These are phyloP conservation scores for Phytophthora ramorum DNA, from an alignment of 352 stramenopile species.

Conservation along the genomic window DNA sequence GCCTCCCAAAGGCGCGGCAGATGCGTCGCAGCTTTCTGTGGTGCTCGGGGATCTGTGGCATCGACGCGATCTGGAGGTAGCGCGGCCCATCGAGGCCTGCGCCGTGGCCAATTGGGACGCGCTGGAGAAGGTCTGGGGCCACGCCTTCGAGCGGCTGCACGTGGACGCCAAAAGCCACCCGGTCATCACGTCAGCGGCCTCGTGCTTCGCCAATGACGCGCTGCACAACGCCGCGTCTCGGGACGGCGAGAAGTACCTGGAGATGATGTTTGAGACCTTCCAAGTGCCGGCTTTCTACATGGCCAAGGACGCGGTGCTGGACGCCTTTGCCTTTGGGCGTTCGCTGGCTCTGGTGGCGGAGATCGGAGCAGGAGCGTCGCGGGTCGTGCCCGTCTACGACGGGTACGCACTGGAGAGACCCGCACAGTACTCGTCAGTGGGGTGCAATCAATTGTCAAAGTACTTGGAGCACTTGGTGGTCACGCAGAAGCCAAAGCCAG, in stretches of 20 bases:
- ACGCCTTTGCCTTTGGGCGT: slow-evolving; percentile 91
- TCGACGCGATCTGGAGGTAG: slow-evolving; percentile 64
- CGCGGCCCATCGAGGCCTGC: slow-evolving; percentile 61
- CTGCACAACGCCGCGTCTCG: slow-evolving; percentile 56
- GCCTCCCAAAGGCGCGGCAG: slow-evolving; percentile 12
- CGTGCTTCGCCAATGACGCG: slow-evolving; percentile 80
- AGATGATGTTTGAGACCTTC: slow-evolving; percentile 95
- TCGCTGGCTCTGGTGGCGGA: slow-evolving; percentile 90
- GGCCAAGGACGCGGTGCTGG: slow-evolving; percentile 89
- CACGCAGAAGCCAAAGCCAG: slow-evolving; percentile 37
- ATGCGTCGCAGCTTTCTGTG: slow-evolving; percentile 1
- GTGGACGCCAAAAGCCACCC: slow-evolving; percentile 76
- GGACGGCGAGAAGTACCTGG: slow-evolving; percentile 84
- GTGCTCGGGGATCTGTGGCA: slow-evolving; percentile 69
- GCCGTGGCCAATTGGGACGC: slow-evolving; percentile 85
- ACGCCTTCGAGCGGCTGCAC: slow-evolving; percentile 77
- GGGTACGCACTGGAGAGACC: slow-evolving; percentile 88
- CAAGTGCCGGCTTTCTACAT: slow-evolving; percentile 91
- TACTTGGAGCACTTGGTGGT: slow-evolving; percentile 79
- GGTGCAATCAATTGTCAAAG: slow-evolving; percentile 72
- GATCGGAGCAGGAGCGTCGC: slow-evolving; percentile 85
- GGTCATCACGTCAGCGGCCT: slow-evolving; percentile 76
- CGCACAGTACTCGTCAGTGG: slow-evolving; percentile 76
- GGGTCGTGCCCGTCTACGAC: slow-evolving; percentile 92
- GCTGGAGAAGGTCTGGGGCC: slow-evolving; percentile 83